Evolutionary conservation across 1,139 yeast species (phyloP), one percentile per base, ranked within the genome.

Genomic region (Suhomyces choctaworum): DNA sequence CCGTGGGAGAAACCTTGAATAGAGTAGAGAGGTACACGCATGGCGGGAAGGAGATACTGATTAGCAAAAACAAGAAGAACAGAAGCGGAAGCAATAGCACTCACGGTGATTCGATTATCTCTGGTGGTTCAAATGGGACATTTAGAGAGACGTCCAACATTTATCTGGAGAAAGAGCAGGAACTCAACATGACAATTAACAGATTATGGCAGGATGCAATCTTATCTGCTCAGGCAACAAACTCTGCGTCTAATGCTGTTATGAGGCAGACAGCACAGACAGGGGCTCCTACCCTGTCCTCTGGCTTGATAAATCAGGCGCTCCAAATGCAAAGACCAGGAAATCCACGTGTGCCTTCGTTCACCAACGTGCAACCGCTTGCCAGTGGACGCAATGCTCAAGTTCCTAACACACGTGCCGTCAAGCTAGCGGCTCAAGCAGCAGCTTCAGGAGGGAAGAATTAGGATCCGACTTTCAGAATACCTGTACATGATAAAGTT

Each of bases 1-100:
- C 96, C 0, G 62, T 84, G 4, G 75, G 76, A 1, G 85, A 79
- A 36, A 73, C 87, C 8, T 60, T 85, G 27, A 66, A 70, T 29
- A 62, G 92, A 44, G 51, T 67, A 15, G 62, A 58, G 22, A 55
- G 54, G 27, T 47, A 41, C 34, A 22, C 44, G 9, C 41, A 41
- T 9, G 39, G 43, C 3, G 36, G 36, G 13, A 47, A 51, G 16
- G 58, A 51, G 3, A 41, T 59, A 32, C 60, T 54, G 32, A 45
- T 55, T 5, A 37, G 41, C 21, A 62, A 62, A 36, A 45, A 45
- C n/a, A 47, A 50, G 27, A 47, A 49, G 28, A 37, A 35, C 13
- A 22, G 33, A 4, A 37, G 37, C 3, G 39, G 22, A 11, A 30
- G 38, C 11, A 35, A 34, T 7, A 12, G 25, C 7, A 27, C 26